Evolutionary conservation across 148 eudicot genomes (phyloP).

Genomic region (Suaeda aralocaspica): DNA sequence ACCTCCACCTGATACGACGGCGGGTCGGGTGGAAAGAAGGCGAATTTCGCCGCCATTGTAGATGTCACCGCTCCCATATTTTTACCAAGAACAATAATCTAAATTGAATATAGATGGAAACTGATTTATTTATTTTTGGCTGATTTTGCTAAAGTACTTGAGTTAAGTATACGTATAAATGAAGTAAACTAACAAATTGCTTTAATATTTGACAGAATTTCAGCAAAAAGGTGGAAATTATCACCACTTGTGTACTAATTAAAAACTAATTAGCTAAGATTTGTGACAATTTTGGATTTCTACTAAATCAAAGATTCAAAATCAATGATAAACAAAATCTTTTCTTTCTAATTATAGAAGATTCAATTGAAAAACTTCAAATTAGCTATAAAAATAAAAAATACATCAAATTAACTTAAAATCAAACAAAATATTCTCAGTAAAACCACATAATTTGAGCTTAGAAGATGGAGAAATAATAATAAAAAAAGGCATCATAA

Average conservation of each 20-base stretch:
- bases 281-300: not conserved
- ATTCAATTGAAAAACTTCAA: not conserved
- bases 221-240: not conserved
- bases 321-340: not conserved
- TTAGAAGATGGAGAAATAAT: not conserved
- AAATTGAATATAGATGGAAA: not conserved
- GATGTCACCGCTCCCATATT: slow-evolving; percentile 84
- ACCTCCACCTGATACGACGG: slow-evolving; percentile 52
- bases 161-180: not conserved
- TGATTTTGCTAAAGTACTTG: not conserved
- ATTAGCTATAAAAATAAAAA: not conserved
- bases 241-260: not conserved
- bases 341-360: not conserved
- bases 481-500: not conserved
- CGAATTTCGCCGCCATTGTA: slow-evolving; percentile 83
- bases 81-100: not conserved
- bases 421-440: not conserved
- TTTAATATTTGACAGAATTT: not conserved
- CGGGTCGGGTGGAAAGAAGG: slow-evolving; percentile 77
- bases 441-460: not conserved
- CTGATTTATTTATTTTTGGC: not conserved
- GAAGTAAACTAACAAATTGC: not conserved
- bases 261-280: not conserved
- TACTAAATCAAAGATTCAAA: not conserved
- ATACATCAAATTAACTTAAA: not conserved